phyloP scores from a whole-genome alignment of 805 yeast species.

The Wickerhamiella spandovensis region DNA sequence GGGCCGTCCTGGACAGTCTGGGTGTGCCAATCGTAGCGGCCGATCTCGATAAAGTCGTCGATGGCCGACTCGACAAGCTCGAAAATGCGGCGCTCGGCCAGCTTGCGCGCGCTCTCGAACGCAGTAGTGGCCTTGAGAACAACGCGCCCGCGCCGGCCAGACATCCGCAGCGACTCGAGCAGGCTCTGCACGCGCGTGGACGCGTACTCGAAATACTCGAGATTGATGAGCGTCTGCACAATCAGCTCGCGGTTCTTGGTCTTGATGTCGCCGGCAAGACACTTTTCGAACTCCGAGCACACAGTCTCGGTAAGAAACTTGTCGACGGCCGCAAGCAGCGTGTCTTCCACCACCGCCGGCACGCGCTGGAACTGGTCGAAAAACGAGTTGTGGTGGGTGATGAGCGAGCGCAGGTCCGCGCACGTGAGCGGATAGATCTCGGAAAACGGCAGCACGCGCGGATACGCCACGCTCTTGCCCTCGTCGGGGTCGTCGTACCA shows the following conservation, averaged over 20 bases:
- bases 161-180: slow-evolving; percentile 27
- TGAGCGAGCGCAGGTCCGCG: slow-evolving; percentile 52
- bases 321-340: slow-evolving; percentile 52
- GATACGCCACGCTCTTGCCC: slow-evolving; percentile 33
- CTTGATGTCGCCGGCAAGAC: slow-evolving; percentile 39
- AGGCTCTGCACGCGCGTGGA: slow-evolving; percentile 44
- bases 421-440: slow-evolving; percentile 81
- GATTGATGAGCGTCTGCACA: slow-evolving; percentile 75
- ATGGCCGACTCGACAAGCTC: slow-evolving; percentile 71
- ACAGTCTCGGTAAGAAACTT: slow-evolving; percentile 54
- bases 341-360: slow-evolving; percentile 44
- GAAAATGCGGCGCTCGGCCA: slow-evolving; percentile 70
- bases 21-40: slow-evolving; percentile 76
- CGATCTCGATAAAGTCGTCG: slow-evolving; percentile 65
- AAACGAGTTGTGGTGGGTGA: slow-evolving; percentile 52
- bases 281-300: slow-evolving; percentile 45
- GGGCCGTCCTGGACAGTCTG: slow-evolving; percentile 38
- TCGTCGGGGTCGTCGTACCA: slow-evolving; percentile 50
- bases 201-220: slow-evolving; percentile 74
- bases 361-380: slow-evolving; percentile 50
- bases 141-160: slow-evolving; percentile 29
- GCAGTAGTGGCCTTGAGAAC: slow-evolving; percentile 39
- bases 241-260: slow-evolving; percentile 63
- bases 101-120: slow-evolving; percentile 46
- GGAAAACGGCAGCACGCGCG: slow-evolving; percentile 72